Base-by-base conservation (phyloP, 1,284 basidiomycete species). In the Laetiporus sulphureus region DNA sequence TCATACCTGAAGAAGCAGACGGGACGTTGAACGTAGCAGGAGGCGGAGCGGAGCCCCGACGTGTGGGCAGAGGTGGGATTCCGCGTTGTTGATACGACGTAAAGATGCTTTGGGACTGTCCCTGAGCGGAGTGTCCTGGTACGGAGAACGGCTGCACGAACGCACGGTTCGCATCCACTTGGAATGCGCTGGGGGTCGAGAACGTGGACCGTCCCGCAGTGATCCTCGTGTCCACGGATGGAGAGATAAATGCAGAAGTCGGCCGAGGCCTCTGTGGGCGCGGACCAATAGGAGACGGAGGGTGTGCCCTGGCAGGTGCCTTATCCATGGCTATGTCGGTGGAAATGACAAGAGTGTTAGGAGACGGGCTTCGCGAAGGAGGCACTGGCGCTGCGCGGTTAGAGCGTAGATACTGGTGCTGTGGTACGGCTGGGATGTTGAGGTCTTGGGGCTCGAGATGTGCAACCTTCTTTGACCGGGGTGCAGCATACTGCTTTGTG, bases 211-310 rank as follows among this genome's bases (percentile, higher is more conserved):
- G 13, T 13, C 8, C 8, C 13, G 25, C 25, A 7, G 13, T 27
- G 25, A 8, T 27, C 13, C 25, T 7, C 25, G 25, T 7, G 13
- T 42, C 46, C 16, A 50, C 38, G 7, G 27, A 36, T 20, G 38
- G 37, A 5, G 45, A 33, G 27, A 45, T 36, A 33, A 52, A 44
- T 22, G 65, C 59, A n/a, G 63, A 64, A 31, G 55, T 48, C 1
- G 63, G 65, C 13, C 62, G 65, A 30, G 58, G 54, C 33, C 59
- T 64, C 25, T 56, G 65, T 3, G 61, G 57, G 4, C 68, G 61
- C 15, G 72, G 70, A 11, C 75, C 75, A 33, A 63, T 58, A n/a
- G 75, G 75, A 21, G 73, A 72, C 5, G 66, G 60, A 3, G 72
- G 65, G 30, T 71, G 64, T 35, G 70, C 67, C 38, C 70, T 67